Conservation (phyloP, 805 yeast genomes). For the Komagataella pastoris region DNA sequence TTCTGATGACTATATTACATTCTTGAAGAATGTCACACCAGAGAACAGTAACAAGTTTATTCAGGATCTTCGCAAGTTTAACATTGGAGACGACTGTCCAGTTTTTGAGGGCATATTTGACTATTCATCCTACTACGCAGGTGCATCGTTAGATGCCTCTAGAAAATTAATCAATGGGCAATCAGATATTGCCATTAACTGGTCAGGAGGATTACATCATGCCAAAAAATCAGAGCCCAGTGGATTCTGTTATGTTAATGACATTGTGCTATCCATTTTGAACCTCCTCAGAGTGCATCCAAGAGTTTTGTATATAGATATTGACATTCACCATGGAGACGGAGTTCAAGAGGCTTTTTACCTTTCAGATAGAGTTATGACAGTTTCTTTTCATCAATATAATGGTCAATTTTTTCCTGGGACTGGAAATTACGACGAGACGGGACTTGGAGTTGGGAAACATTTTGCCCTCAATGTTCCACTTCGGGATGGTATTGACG, state of each 20-base stretch:
- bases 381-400: conserved; percentile 89
- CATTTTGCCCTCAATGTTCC: conserved; percentile 88
- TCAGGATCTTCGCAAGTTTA: conserved; percentile 52
- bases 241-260: conserved; percentile 92
- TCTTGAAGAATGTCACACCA: conserved; percentile 66
- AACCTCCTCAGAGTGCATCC: conserved; percentile 82
- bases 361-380: conserved; percentile 91
- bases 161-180: conserved; percentile 73
- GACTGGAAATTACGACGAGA: conserved; percentile 85
- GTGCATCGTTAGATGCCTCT: conserved; percentile 90
- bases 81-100: conserved; percentile 91
- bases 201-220: conserved; percentile 95
- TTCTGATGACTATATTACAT: conserved; percentile 74
- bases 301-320: conserved; percentile 85
- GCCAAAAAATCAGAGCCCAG: conserved; percentile 91
- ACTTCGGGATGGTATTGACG: conserved; percentile 89
- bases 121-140: conserved; percentile 78
- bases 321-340: conserved; percentile 94
- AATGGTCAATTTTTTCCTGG: conserved; percentile 95
- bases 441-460: conserved; percentile 81
- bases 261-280: conserved; percentile 79
- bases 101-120: conserved; percentile 92
- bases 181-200: conserved; percentile 89
- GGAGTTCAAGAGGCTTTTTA: conserved; percentile 97
- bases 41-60: conserved; percentile 50